phyloP scores from a whole-genome alignment of 1,284 basidiomycete genomes.

The Porogramme epimiltina region DNA sequence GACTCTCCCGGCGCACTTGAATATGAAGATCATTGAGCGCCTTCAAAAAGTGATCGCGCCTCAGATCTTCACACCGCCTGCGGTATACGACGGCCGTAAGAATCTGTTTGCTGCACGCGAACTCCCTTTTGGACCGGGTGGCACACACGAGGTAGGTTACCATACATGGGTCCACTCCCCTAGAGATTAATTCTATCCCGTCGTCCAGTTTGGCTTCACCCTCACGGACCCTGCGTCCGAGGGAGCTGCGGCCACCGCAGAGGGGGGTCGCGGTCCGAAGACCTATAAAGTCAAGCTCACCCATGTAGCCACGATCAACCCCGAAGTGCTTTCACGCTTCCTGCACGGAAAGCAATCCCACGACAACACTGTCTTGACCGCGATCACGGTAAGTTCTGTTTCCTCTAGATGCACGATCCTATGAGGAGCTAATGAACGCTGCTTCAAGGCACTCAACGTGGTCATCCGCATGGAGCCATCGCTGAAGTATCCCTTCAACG shows the following conservation, averaged over 20 bases:
- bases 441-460: constrained; percentile 66
- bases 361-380: constrained; percentile 71
- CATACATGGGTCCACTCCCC: constrained; percentile 11
- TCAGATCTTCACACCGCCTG: constrained; percentile 61
- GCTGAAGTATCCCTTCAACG: constrained; percentile 71
- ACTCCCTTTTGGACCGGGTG: constrained; percentile 54
- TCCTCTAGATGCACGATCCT: constrained; percentile 6
- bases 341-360: constrained; percentile 66
- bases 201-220: constrained; percentile 59
- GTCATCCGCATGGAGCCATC: constrained; percentile 75
- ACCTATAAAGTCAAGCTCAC: constrained; percentile 64
- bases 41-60: constrained; percentile 60
- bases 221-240: constrained; percentile 39
- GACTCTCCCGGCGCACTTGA: constrained; percentile 60
- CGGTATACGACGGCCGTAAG: constrained; percentile 77
- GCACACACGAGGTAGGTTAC: constrained; percentile 49
- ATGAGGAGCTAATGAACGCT: not conserved
- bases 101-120: constrained; percentile 66
- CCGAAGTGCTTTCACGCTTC: constrained; percentile 71
- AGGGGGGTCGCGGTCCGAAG: constrained; percentile 41
- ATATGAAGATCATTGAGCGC: constrained; percentile 64
- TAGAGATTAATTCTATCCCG: not conserved
- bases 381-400: constrained; percentile 57
- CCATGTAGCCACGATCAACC: constrained; percentile 74
- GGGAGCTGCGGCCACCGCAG: constrained; percentile 1